Base-by-base conservation (phyloP, 2,329 filamentous ascomycete species). In the Paraphoma sp. region DNA sequence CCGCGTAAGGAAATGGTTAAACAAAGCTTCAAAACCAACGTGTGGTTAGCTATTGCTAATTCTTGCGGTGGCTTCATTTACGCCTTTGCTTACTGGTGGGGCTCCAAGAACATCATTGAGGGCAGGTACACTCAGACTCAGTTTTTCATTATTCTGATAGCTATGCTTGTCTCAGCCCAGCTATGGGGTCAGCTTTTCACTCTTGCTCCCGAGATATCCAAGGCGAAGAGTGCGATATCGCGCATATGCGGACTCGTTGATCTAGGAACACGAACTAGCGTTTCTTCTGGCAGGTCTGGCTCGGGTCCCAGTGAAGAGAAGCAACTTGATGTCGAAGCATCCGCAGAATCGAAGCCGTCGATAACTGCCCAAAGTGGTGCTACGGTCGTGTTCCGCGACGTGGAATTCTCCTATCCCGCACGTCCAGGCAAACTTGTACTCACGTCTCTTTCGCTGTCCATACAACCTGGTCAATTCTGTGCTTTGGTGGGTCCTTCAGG, bases 231-330 rank as follows among this genome's bases (percentile, higher is more conserved):
- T 1, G 87, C 89, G 3, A 85, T 86, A 10, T 12, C 89, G 94
- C 70, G 97, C 95, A 81, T 92, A 87, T 5, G 97, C 94, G 74
- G 92, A 16, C 66, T 84, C 17, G 76, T 79, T 33, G 72, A 78
- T 41, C 60, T 78, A 2, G 71, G 74, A n/a, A 60, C 55, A 2
- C 54, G 67, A 44, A 54, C 60, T 11, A 48, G 56, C 8, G 18
- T 56, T n/a, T 51, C 92, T 0, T 92, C 93, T 0, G 92, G 97
- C 64, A 96, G 96, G 90, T 89, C 92, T 62, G 96, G 93, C 0
- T 82, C 97, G 10, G 89, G 92, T 62, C 85, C 97, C 29, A 89
- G 92, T 53, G 86, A 97, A 29, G 60, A 64, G n/a, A 63, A 69
- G 40, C 65, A 70, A 48, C 60, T 56, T 16, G 73, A 78, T 46